A percentile compares a stretch with the other conserved stretches of the same genome.
phyloP scores from a whole-genome alignment of 495 filamentous ascomycete species.

The Penicillium subrubescens region DNA sequence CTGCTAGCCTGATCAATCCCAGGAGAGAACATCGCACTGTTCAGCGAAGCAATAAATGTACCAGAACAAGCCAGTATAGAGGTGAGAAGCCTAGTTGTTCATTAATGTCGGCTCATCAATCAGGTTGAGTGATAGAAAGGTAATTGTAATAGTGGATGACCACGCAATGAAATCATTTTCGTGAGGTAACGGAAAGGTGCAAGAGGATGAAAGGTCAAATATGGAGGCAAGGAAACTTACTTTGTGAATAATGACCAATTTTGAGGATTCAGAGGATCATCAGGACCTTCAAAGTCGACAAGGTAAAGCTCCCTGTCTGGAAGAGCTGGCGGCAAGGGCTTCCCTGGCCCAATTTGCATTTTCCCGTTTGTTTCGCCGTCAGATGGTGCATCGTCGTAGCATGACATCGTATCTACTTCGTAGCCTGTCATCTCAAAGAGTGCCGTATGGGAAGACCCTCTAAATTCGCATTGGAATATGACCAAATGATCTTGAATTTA shows the following conservation, averaged over 20 bases:
- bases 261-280: constrained; percentile 38
- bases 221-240: constrained; percentile 14
- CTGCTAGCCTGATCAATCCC: constrained; percentile 45
- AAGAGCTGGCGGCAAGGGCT: constrained; percentile 45
- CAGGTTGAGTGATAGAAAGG: too few relatives aligned
- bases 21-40: constrained; percentile 56
- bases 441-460: too few relatives aligned
- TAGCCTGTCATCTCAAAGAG: too few relatives aligned
- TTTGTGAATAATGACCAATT: constrained; percentile 49
- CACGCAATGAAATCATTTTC: too few relatives aligned
- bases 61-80: constrained; percentile 46
- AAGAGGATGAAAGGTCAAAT: too few relatives aligned
- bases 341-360: constrained; percentile 16
- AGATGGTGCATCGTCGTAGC: too few relatives aligned
- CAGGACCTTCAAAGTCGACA: constrained; percentile 53
- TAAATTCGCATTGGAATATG: too few relatives aligned
- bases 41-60: constrained; percentile 55
- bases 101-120: not conserved
- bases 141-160: too few relatives aligned
- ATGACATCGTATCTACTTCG: too few relatives aligned
- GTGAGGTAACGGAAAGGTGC: too few relatives aligned
- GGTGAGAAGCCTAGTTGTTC: constrained; percentile 24
- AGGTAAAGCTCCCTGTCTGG: constrained; percentile 47
- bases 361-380: too few relatives aligned
- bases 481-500: too few relatives aligned